Conservation (phyloP, 78 protist genomes). For the Cyanophora paradoxa region DNA sequence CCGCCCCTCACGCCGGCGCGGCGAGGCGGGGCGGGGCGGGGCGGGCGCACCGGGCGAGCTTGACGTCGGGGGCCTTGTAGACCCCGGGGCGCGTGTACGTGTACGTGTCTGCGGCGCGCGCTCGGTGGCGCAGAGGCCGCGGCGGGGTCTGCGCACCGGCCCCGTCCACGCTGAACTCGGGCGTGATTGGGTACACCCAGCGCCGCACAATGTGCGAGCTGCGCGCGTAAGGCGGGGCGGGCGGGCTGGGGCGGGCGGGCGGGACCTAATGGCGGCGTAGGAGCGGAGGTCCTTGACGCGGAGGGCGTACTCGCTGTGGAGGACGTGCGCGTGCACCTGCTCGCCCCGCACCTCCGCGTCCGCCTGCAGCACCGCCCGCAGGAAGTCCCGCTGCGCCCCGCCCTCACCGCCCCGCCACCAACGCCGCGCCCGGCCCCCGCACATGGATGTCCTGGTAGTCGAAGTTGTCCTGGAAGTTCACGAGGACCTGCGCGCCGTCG, state of each 20-base stretch:
- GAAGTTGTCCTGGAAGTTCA: constrained; percentile 61
- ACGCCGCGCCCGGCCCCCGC: background rate
- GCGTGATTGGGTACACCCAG: constrained; percentile 77
- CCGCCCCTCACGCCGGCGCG: too few species aligned
- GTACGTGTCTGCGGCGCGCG: constrained; percentile 22
- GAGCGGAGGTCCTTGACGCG: constrained; percentile 46
- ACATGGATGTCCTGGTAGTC: constrained; percentile 41
- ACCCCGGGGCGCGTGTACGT: constrained; percentile 38
- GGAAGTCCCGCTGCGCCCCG: background rate
- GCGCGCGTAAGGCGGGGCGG: background rate
- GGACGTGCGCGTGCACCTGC: constrained; percentile 3
- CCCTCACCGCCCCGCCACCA: background rate
- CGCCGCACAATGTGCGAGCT: constrained; percentile 63
- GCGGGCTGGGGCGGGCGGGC: too few species aligned
- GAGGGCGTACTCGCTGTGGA: constrained; percentile 54
- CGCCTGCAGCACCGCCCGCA: background rate
- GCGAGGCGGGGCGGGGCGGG: constrained; percentile 1
- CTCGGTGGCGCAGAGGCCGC: constrained; percentile 45
- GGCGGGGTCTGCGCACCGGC: constrained; percentile 17
- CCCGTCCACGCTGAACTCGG: constrained; percentile 50
- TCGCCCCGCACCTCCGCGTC: background rate
- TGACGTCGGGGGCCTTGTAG: constrained; percentile 46
- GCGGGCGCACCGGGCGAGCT: constrained; percentile 22
- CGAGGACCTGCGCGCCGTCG: constrained; percentile 48
- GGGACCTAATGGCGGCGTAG: constrained; percentile 43